Evolutionary conservation across 1,284 basidiomycete species (phyloP).

Genomic region (Exobasidium rhododendri): DNA sequence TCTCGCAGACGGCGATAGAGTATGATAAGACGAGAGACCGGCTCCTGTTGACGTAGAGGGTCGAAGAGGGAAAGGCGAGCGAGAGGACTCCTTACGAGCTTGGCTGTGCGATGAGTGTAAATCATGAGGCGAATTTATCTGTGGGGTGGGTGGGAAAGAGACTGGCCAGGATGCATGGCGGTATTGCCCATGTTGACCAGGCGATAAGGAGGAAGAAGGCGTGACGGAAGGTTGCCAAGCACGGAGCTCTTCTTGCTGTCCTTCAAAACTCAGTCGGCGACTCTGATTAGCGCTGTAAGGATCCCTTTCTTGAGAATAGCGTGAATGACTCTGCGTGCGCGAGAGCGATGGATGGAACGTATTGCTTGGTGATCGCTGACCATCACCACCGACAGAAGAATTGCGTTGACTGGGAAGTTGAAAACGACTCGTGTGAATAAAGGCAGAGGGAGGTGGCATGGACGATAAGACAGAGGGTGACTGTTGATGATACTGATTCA

Average conservation of each 20-base stretch:
- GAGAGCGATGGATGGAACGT: background rate
- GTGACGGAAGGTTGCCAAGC: background rate
- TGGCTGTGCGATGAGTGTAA: background rate
- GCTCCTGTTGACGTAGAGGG: slow-evolving; percentile 1
- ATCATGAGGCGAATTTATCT: background rate
- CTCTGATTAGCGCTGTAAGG: too few species aligned
- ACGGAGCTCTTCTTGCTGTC: too few species aligned
- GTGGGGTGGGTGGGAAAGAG: background rate
- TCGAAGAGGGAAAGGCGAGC: background rate
- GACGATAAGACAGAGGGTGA: background rate
- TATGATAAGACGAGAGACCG: background rate
- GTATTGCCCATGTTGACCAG: background rate
- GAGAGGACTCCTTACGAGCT: background rate
- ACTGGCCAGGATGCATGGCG: background rate
- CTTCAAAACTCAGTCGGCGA: too few species aligned
- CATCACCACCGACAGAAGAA: background rate
- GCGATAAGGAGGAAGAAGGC: background rate
- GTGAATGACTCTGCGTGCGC: background rate
- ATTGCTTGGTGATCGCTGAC: background rate
- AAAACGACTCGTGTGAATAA: background rate
- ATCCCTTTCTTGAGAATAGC: too few species aligned
- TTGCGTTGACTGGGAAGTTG: background rate
- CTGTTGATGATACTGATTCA: background rate
- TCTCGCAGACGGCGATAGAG: background rate
- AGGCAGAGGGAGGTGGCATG: slow-evolving; percentile 19